Conservation (phyloP, 2,329 filamentous ascomycete species). For the Didymella exigua region DNA sequence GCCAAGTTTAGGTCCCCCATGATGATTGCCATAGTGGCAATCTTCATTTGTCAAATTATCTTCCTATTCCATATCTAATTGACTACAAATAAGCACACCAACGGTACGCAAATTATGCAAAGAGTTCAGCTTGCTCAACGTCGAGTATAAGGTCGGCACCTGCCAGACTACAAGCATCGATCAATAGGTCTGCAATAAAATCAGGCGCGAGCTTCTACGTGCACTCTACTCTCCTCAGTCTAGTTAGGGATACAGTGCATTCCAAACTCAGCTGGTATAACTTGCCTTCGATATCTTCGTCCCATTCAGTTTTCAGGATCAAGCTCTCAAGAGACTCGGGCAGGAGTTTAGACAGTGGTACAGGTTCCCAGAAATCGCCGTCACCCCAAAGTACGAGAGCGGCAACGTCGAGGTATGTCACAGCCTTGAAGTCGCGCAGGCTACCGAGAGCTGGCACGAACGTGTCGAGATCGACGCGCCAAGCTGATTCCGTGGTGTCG, state of each 20-base stretch:
- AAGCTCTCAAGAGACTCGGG: conserved; percentile 22
- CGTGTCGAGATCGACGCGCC: conserved; percentile 5
- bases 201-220: conserved; percentile 4
- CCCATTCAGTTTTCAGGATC: conserved; percentile 24
- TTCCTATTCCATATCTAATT: too few species aligned
- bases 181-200: neutral
- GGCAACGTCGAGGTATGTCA: conserved; percentile 22
- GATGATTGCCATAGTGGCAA: conserved; percentile 26
- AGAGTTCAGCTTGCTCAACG: neutral
- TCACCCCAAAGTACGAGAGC: conserved; percentile 27
- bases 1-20: conserved; percentile 25
- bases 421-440: conserved; percentile 15
- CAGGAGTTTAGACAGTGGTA: conserved; percentile 15
- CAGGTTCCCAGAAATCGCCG: neutral
- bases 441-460: conserved; percentile 18
- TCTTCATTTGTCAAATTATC: conserved; percentile 33
- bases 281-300: conserved; percentile 21
- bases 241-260: neutral
- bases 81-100: too few species aligned
- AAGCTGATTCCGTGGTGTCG: conserved; percentile 1
- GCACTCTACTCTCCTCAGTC: neutral
- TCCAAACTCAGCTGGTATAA: conserved; percentile 12
- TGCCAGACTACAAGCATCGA: neutral
- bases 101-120: neutral
- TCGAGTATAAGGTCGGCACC: neutral